Evolutionary conservation across 2,329 filamentous ascomycete genomes (phyloP).

Genomic region (Elsinoe arachidis): DNA sequence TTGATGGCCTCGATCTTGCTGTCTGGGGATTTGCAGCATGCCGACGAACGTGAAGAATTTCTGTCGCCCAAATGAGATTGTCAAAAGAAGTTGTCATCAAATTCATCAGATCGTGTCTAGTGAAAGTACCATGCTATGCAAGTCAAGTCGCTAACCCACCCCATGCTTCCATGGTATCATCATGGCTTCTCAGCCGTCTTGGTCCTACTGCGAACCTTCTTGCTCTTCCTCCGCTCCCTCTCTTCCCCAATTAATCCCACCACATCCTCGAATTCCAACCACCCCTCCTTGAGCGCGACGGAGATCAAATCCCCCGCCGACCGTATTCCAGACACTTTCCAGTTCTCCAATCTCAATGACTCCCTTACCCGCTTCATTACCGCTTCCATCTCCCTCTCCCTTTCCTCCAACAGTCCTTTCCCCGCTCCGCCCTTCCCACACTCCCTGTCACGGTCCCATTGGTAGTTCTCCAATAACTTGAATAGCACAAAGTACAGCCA

Average conservation of each 20-base stretch:
- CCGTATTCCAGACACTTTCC: constrained; percentile 17
- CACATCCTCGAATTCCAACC: constrained; percentile 29
- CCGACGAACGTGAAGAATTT: no score
- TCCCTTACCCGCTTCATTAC: constrained; percentile 30
- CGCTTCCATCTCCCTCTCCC: constrained; percentile 31
- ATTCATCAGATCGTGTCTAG: constrained; percentile 2
- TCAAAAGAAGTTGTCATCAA: neutral
- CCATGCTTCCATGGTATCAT: neutral
- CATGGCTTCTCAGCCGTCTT: neutral
- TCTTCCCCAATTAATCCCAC: constrained; percentile 18
- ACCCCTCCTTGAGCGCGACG: constrained; percentile 27
- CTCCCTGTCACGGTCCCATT: constrained; percentile 13
- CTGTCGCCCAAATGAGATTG: no score
- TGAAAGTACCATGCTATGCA: neutral
- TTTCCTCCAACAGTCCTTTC: constrained; percentile 17
- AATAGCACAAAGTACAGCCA: constrained; percentile 56
- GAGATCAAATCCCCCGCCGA: constrained; percentile 22
- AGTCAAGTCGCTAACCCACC: neutral
- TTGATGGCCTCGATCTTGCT: no score
- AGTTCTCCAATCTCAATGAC: constrained; percentile 32
- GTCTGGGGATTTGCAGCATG: no score
- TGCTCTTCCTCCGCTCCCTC: neutral
- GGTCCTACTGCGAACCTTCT: neutral
- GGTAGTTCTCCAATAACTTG: constrained; percentile 39
- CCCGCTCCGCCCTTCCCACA: constrained; percentile 12